phyloP scores from a whole-genome alignment of 2,329 filamentous ascomycete species.

The Torrubiella hemipterigena region DNA sequence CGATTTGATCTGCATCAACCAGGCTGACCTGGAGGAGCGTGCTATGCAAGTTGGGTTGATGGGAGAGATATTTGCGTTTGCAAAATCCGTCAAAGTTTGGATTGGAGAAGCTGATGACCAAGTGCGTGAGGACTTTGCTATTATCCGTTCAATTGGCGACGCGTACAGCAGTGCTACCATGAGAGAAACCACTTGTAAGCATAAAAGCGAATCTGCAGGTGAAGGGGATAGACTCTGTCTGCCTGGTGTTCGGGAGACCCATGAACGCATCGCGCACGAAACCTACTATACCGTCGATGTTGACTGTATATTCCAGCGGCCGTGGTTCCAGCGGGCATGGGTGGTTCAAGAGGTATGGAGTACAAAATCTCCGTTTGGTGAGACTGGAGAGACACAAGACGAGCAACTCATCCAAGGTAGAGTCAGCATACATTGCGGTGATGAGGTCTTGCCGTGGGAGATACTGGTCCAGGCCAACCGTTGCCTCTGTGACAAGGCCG shows the following conservation, averaged over 20 bases:
- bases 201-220: not conserved
- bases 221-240: not conserved
- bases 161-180: too few relatives aligned
- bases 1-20: not conserved
- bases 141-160: too few relatives aligned
- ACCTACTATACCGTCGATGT: not conserved
- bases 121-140: too few relatives aligned
- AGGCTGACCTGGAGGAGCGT: not conserved
- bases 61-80: not conserved
- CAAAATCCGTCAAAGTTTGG: not conserved
- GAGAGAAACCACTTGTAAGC: not conserved
- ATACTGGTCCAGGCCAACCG: not conserved
- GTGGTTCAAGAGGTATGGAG: not conserved
- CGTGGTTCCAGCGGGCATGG: not conserved
- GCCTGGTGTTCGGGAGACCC: not conserved
- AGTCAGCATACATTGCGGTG: not conserved
- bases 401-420: too few relatives aligned
- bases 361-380: not conserved
- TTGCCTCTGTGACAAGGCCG: not conserved
- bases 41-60: not conserved
- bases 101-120: not conserved
- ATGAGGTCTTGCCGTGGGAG: not conserved
- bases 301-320: not conserved
- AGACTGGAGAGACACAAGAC: not conserved
- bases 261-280: too few relatives aligned